phyloP scores from a whole-genome alignment of 768 basidiomycete genomes.

The Xerocomus potaroensis region DNA sequence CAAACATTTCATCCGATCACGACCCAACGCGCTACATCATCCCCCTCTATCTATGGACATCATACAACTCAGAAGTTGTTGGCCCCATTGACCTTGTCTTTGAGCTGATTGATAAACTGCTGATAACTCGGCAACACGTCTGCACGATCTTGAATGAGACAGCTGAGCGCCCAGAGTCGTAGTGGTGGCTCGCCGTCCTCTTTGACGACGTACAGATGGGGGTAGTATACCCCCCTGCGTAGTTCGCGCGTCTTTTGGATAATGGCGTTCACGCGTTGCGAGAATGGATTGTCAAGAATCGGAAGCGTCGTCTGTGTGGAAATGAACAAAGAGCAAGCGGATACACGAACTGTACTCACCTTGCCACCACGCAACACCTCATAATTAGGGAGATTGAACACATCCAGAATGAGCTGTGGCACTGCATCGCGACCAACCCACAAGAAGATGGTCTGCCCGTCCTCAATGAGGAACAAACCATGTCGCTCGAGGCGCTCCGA shows the following conservation, averaged over 20 bases:
- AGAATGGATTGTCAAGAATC: constrained; percentile 87
- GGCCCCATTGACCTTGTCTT: constrained; percentile 64
- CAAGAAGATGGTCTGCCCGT: constrained; percentile 95
- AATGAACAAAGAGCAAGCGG: background rate
- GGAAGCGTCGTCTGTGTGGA: constrained; percentile 74
- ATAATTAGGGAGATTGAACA: constrained; percentile 87
- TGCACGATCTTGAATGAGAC: constrained; percentile 92
- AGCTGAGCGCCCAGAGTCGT: constrained; percentile 91
- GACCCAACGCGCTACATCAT: too few relatives aligned
- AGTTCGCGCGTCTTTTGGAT: constrained; percentile 93
- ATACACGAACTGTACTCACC: constrained; percentile 37
- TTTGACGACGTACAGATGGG: constrained; percentile 94
- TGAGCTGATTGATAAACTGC: constrained; percentile 85
- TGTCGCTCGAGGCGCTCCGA: constrained; percentile 95
- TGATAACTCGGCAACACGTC: constrained; percentile 95
- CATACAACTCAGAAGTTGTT: constrained; percentile 26
- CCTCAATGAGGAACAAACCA: constrained; percentile 94
- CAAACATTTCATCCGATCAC: too few relatives aligned
- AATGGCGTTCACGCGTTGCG: constrained; percentile 91
- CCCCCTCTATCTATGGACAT: background rate
- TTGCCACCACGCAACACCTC: constrained; percentile 92
- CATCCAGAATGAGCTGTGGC: constrained; percentile 90
- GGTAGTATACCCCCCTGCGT: constrained; percentile 88
- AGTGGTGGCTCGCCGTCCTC: constrained; percentile 96
- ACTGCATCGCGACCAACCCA: constrained; percentile 99